A percentile compares a stretch with the other conserved stretches of the same genome.
Conservation (phyloP, 2,329 filamentous ascomycete genomes). For the Trichoderma afroharzianum region DNA sequence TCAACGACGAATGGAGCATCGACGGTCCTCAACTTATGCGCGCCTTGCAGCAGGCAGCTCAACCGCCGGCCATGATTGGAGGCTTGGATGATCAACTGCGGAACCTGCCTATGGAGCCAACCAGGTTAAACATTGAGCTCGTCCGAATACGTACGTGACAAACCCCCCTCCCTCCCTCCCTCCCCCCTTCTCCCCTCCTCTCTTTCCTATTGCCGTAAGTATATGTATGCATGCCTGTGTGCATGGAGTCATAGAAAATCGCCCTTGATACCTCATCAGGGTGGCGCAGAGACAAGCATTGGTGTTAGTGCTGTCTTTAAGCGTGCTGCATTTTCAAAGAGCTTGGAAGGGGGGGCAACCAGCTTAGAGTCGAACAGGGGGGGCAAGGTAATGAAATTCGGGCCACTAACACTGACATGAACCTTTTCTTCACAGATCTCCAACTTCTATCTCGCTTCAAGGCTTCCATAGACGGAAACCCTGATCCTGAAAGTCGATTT, state of each 20-base stretch:
- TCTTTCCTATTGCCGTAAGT: neutral
- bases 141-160: conserved; percentile 42
- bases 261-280: neutral
- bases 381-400: neutral
- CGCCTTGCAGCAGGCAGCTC: conserved; percentile 22
- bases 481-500: conserved; percentile 42
- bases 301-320: neutral
- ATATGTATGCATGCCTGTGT: neutral
- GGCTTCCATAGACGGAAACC: conserved; percentile 47
- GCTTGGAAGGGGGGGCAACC: neutral
- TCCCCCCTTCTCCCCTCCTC: neutral
- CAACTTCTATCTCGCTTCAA: conserved; percentile 50
- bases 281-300: neutral
- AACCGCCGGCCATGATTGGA: conserved; percentile 25
- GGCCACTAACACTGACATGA: neutral
- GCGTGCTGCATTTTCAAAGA: neutral
- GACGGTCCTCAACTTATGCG: conserved; percentile 27
- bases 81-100: conserved; percentile 35
- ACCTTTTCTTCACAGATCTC: conserved; percentile 34
- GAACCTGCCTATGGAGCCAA: conserved; percentile 40
- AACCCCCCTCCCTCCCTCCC: neutral
- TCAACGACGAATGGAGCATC: conserved; percentile 31
- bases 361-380: neutral
- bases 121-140: conserved; percentile 45
- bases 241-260: neutral